Base-by-base conservation (phyloP, 768 basidiomycete genomes). In the Holtermanniella nyarrowii region DNA sequence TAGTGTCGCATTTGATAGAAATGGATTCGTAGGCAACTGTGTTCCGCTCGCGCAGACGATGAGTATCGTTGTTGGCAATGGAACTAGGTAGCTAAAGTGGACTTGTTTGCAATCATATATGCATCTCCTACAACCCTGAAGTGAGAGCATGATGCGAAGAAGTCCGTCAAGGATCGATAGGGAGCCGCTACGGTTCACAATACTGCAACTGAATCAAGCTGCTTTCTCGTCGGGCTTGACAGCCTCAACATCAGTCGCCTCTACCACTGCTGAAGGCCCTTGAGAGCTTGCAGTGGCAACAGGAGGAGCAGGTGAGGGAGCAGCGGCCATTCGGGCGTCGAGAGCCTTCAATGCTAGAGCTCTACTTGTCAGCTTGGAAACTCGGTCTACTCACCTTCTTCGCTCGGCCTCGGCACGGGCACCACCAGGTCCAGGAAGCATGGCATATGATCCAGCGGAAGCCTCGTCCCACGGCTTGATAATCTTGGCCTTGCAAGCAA, bases 351-450 rank as follows among this genome's bases (percentile, higher is more conserved):
- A 75, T 25, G 95, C 95, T 77, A 99, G 81, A 1, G 91, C 89
- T 60, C 93, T 95, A 64, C 22, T 54, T 49, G 16, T 5, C 48
- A 40, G 2, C 16, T 20, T 40, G 14, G 5, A 26, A 46, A 18
- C 42, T 5, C 16, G 20, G 22, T 12, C 40, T 14, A 69, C 80
- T 51, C 56, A 90, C 90, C 93, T 80, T 75, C 93, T 76, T 54
- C 95, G 77, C 75, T 99, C 95, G 18, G 95, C 95, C 73, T 99
- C 95, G 20, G 95, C 95, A 26, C 95, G 79, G 18, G 89, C 83
- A 65, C 83, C 85, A 13, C 88, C 90, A 27, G 90, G 88, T 44
- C 72, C 72, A 40, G 72, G 72, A 4, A 86, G 76, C 60, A 82
- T 82, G 40, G 73, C 76, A 67, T 88, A 90, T 10, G 74, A 74